Evolutionary conservation across 257 asterid genomes (phyloP), one percentile per base, ranked within the genome.

Genomic region (Jacaranda mimosifolia): DNA sequence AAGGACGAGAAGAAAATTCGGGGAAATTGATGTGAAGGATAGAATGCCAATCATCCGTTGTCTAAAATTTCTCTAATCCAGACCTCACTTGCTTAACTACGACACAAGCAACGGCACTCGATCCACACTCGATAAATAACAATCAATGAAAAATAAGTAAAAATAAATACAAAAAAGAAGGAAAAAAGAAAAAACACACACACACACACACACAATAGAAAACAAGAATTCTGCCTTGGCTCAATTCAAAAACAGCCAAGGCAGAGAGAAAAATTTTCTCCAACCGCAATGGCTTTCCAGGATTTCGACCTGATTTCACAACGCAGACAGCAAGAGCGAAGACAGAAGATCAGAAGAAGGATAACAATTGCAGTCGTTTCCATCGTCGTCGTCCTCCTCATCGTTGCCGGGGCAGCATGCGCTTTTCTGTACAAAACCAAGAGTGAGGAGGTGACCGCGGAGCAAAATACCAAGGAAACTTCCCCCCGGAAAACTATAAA

Each of bases 271-370:
- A 49, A 0, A 53, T 14, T 4, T 73, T 65, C 80, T 59, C 79
- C 48, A 51, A 2, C 40, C 9, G 1, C 56, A 80, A 93, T 91
- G 99, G 97, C 99, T 5, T 93, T 96, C 82, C 98, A 93, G 80
- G 99, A 96, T 84, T 93, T 96, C 81, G 99, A 96, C 86, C 88
- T 85, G 42, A 91, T 96, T 51, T 79, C 91, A 0, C 92, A 90
- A 67, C 97, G 98, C 65, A 56, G 96, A 4, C 79, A 86, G 67
- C 84, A 77, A 15, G 97, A 91, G 56, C 74, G 86, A 40, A 56
- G 64, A 67, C 82, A 83, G 51, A 88, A 86, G 58, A 18, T 80
- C 70, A 79, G 74, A 38, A 68, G 78, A 12, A 77, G 89, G 14
- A 78, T 91, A 66, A 85, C 85, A 0, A 81, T 87, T 13, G 94